Percentiles rank a stretch among this genome's conserved stretches.
Evolutionary conservation across 305 asterid species (phyloP).

Genomic region (Fraxinus albicans): DNA sequence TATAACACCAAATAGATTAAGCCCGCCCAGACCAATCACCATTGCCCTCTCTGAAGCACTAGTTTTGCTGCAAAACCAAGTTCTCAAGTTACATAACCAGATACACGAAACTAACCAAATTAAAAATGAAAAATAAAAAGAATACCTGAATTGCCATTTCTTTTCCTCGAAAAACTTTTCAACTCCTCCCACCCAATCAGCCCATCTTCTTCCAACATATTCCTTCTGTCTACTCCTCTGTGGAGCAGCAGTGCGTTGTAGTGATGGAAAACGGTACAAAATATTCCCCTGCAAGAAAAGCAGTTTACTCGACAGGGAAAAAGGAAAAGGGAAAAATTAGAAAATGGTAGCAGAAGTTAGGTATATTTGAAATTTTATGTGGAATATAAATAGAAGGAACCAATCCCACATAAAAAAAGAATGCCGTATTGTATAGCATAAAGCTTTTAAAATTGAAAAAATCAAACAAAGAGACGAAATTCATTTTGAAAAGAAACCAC

Average conservation of each 20-base stretch:
- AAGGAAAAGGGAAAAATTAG: not conserved
- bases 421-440: not conserved
- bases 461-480: not conserved
- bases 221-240: conserved; percentile 74
- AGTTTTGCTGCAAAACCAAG: conserved; percentile 62
- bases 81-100: conserved; percentile 22
- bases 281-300: conserved; percentile 79
- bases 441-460: not conserved
- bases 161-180: conserved; percentile 75
- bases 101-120: conserved; percentile 5
- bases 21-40: conserved; percentile 94
- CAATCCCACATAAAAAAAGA: not conserved
- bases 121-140: not conserved
- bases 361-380: not conserved
- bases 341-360: not conserved
- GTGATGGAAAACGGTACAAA: conserved; percentile 90
- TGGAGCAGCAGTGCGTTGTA: conserved; percentile 92
- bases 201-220: conserved; percentile 71
- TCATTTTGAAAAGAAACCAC: not conserved
- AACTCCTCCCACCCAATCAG: conserved; percentile 67
- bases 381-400: not conserved
- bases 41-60: conserved; percentile 80
- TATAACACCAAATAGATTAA: conserved; percentile 85
- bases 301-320: not conserved
- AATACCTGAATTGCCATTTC: conserved; percentile 83